A percentile compares a stretch with the other conserved stretches of the same genome.
phyloP scores from a whole-genome alignment of 257 asterid genomes.

The Catharanthus roseus region DNA sequence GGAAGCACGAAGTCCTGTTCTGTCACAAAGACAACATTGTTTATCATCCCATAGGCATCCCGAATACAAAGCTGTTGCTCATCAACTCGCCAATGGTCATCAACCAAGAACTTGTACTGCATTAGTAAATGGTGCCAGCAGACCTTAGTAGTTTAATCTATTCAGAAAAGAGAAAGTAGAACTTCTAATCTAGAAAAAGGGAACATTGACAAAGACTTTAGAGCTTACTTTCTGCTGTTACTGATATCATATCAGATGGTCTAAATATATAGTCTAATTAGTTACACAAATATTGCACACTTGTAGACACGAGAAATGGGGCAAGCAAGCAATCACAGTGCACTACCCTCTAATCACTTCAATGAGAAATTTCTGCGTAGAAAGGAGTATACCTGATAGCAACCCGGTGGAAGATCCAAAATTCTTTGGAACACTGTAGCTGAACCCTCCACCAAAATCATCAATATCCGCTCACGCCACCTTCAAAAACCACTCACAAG shows the following conservation, averaged over 20 bases:
- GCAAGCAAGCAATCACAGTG: background rate
- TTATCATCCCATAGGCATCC: slow-evolving; percentile 45
- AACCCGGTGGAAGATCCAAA: slow-evolving; percentile 60
- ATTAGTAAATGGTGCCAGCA: slow-evolving; percentile 15
- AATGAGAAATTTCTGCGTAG: background rate
- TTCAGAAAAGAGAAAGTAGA: background rate
- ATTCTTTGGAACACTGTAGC: slow-evolving; percentile 39
- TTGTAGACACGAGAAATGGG: background rate
- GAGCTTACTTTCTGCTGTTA: background rate
- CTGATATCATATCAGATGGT: background rate
- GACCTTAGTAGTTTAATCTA: background rate
- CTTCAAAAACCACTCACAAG: slow-evolving; percentile 20
- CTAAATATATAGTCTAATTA: background rate
- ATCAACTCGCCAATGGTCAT: slow-evolving; percentile 56
- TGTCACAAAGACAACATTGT: slow-evolving; percentile 41
- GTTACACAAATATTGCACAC: background rate
- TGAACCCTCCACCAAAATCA: slow-evolving; percentile 52
- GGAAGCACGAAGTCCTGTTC: slow-evolving; percentile 24
- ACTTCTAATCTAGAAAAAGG: background rate
- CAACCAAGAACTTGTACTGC: slow-evolving; percentile 70
- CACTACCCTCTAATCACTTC: background rate
- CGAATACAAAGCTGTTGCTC: slow-evolving; percentile 46
- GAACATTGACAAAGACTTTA: background rate
- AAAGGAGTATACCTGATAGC: slow-evolving; percentile 44
- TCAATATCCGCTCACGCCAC: slow-evolving; percentile 51